Evolutionary conservation across 2,329 filamentous ascomycete genomes (phyloP).

Genomic region (Cyanodermella asteris): DNA sequence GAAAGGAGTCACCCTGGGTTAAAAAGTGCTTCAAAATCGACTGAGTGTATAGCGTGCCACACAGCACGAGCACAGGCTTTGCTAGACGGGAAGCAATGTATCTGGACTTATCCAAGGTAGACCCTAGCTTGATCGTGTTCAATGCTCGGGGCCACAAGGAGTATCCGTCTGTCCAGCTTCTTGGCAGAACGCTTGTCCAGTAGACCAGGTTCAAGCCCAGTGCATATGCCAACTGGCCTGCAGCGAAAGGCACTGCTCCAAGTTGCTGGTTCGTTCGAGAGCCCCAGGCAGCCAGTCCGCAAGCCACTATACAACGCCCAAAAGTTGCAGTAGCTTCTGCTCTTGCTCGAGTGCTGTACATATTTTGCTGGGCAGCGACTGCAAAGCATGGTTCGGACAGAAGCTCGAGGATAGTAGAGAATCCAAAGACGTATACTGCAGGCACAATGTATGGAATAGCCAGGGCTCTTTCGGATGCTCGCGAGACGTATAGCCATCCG

Average conservation of each 20-base stretch:
- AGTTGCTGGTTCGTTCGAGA: conserved; percentile 29
- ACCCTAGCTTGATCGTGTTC: conserved; percentile 6
- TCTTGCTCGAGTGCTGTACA: conserved; percentile 57
- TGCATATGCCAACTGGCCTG: conserved; percentile 66
- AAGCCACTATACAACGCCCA: conserved; percentile 52
- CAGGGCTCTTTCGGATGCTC: conserved; percentile 26
- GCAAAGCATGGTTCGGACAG: conserved; percentile 76
- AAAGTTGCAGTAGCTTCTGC: conserved; percentile 73
- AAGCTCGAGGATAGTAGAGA: conserved; percentile 50
- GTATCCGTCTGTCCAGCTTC: conserved; percentile 39
- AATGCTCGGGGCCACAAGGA: conserved; percentile 32
- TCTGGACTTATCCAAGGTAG: conserved; percentile 9
- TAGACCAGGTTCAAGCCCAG: conserved; percentile 49
- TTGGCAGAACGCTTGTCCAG: conserved; percentile 31
- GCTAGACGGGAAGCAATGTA: conserved; percentile 45
- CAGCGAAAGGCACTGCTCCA: conserved; percentile 70
- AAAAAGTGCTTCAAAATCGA: conserved; percentile 79
- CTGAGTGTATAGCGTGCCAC: conserved; percentile 67
- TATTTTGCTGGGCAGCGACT: conserved; percentile 58
- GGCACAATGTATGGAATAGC: conserved; percentile 39
- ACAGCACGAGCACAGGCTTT: conserved; percentile 45
- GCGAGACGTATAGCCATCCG: conserved; percentile 44
- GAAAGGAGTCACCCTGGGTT: conserved; percentile 81
- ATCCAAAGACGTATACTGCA: conserved; percentile 31
- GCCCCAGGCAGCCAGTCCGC: conserved; percentile 45